phyloP scores from a whole-genome alignment of 371 early-diverging fungal genomes.

The Blastocladiella emersonii region DNA sequence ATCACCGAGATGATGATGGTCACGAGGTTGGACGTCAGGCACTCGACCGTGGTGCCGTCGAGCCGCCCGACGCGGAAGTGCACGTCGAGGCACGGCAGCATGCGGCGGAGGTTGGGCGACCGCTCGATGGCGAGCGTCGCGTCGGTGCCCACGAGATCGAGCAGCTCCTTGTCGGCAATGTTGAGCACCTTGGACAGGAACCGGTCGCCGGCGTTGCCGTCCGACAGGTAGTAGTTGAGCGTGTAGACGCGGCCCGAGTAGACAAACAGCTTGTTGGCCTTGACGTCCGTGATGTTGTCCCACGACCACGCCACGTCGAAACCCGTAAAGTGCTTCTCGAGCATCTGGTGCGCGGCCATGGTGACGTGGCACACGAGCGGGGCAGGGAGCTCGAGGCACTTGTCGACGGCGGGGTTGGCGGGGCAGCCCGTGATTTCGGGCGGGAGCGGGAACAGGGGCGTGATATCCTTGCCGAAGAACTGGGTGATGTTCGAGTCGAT shows the following conservation, averaged over 20 bases:
- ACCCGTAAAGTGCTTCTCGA: background rate
- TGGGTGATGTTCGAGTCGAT: background rate
- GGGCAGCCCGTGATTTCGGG: background rate
- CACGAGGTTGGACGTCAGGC: background rate
- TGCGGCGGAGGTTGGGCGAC: background rate
- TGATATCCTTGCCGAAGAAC: background rate
- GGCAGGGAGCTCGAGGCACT: background rate
- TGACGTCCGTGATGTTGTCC: background rate
- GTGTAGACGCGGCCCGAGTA: background rate
- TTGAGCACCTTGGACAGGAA: conserved; percentile 34
- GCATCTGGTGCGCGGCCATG: background rate
- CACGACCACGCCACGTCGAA: background rate
- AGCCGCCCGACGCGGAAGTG: background rate
- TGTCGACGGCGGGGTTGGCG: too few species aligned
- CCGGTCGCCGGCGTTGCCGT: background rate
- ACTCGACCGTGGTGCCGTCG: background rate
- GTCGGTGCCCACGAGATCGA: background rate
- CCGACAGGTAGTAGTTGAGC: background rate
- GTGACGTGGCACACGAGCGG: background rate
- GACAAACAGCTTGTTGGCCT: background rate
- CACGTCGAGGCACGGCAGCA: background rate
- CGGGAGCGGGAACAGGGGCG: background rate
- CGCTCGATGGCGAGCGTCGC: background rate
- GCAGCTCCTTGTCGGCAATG: background rate
- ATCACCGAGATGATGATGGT: conserved; percentile 40